These are phyloP conservation scores for Colletotrichum zoysiae DNA, from an alignment of 2,329 filamentous ascomycete genomes.

Conservation along the genomic window DNA sequence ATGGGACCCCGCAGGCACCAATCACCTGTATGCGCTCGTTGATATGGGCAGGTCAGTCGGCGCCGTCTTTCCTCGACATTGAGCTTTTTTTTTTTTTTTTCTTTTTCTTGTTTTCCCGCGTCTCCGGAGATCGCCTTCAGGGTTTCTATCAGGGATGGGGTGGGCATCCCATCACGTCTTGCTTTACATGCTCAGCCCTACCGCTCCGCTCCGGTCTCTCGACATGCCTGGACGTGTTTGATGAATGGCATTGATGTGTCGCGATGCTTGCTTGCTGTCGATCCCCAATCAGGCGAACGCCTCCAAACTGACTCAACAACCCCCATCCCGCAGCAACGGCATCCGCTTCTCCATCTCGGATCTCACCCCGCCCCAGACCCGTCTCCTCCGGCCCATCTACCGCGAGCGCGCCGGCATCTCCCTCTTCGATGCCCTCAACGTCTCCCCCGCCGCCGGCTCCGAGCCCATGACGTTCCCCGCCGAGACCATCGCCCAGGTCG, in stretches of 20 bases:
- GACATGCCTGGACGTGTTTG: not conserved
- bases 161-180: not conserved
- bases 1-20: slow-evolving; percentile 61
- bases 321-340: slow-evolving; percentile 76
- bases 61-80: slow-evolving; percentile 1
- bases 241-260: not conserved
- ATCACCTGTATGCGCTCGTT: slow-evolving; percentile 68
- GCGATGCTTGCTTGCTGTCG: not conserved
- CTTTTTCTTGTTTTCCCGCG: not conserved
- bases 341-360: slow-evolving; percentile 93
- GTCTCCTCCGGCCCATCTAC: slow-evolving; percentile 82
- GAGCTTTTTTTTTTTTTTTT: not conserved
- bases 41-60: slow-evolving; percentile 69
- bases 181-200: not conserved
- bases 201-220: not conserved
- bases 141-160: not conserved
- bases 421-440: slow-evolving; percentile 84
- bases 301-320: slow-evolving; percentile 18
- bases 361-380: slow-evolving; percentile 76
- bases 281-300: not conserved
- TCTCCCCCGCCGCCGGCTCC: slow-evolving; percentile 50
- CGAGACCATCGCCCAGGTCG: slow-evolving; percentile 74
- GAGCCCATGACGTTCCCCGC: slow-evolving; percentile 58
- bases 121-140: slow-evolving; percentile 1
- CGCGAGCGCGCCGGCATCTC: slow-evolving; percentile 85